Evolutionary conservation across 176 grass and related monocot species (phyloP), one percentile per base, ranked within the genome.

Genomic region (Musa acuminata): DNA sequence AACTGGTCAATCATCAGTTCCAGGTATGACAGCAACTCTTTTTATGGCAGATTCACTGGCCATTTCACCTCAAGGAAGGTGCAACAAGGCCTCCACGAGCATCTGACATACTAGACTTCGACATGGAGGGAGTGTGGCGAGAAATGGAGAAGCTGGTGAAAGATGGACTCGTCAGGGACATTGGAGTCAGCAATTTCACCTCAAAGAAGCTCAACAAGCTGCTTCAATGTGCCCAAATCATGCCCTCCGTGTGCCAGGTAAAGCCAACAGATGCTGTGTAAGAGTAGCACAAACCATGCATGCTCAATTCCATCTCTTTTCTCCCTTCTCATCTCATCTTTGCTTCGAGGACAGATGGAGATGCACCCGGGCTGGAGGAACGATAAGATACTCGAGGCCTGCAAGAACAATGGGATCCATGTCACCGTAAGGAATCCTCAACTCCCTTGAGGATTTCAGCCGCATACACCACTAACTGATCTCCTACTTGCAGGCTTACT

Each of bases 321-420:
- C 35, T 43, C 35, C 35, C 35, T 43, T 43, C 35, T 43, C 35
- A 43, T 43, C 35, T 43, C 35, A 6, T 43, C 35, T 43, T 43
- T 43, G 35, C 35, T 43, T 43, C 35, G 35, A 43, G 35, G 35
- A 6, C 35, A 96, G 86, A 96, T 91, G 83, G 88, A 96, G 79
- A 91, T 91, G 88, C 92, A 91, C 66, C 85, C 88, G 77, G 83
- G 91, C 52, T 91, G 92, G 88, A 91, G 85, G 88, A 96, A 96
- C n/a, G 83, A 87, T 14, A 96, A 89, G 75, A 77, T 96, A 17
- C 52, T 88, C 0, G 81, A 96, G 82, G 88, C 81, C 23, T 89
- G 92, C 88, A 88, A 91, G 84, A 87, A 91, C 59, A 81, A 77
- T 54, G 88, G 81, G 14, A 89, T 96, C 62, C 92, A 91, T 83